Evolutionary conservation across 208 protist genomes (phyloP).

Genomic region (Leishmania martiniquensis): DNA sequence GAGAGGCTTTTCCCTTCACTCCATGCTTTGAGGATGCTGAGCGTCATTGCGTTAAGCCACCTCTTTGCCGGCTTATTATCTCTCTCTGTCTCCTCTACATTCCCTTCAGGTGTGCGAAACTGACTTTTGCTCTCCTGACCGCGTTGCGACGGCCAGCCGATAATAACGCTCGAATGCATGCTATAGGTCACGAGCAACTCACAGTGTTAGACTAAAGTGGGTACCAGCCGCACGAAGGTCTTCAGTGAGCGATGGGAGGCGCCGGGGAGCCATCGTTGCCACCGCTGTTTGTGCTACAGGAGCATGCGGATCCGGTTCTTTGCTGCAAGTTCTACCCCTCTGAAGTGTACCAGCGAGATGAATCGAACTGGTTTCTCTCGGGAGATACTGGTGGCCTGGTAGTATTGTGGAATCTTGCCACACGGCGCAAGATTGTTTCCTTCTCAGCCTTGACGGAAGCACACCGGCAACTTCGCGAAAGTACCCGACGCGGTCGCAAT

Average conservation of each 20-base stretch:
- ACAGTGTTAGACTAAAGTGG: background rate
- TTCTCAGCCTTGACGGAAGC: slow-evolving; percentile 41
- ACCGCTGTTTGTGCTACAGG: slow-evolving; percentile 73
- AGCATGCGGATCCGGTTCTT: slow-evolving; percentile 59
- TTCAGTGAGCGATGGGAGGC: background rate
- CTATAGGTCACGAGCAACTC: background rate
- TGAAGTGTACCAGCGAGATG: slow-evolving; percentile 11
- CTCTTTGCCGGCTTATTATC: background rate
- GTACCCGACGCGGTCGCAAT: background rate
- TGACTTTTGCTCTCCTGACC: background rate
- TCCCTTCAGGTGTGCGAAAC: background rate
- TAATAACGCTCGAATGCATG: background rate
- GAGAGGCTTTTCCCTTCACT: background rate
- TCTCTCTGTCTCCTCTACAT: background rate
- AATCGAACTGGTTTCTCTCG: slow-evolving; percentile 57
- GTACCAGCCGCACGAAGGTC: background rate
- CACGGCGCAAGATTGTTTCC: slow-evolving; percentile 43
- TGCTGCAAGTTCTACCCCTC: slow-evolving; percentile 60
- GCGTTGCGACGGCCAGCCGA: background rate
- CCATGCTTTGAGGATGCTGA: background rate
- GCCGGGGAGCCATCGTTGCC: slow-evolving; percentile 1
- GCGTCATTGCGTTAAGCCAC: background rate
- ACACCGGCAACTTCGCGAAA: background rate
- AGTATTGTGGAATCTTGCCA: slow-evolving; percentile 70
- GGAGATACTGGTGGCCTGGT: slow-evolving; percentile 71